Evolutionary conservation across 306 rosid species (phyloP).

Genomic region (Lotus japonicus): DNA sequence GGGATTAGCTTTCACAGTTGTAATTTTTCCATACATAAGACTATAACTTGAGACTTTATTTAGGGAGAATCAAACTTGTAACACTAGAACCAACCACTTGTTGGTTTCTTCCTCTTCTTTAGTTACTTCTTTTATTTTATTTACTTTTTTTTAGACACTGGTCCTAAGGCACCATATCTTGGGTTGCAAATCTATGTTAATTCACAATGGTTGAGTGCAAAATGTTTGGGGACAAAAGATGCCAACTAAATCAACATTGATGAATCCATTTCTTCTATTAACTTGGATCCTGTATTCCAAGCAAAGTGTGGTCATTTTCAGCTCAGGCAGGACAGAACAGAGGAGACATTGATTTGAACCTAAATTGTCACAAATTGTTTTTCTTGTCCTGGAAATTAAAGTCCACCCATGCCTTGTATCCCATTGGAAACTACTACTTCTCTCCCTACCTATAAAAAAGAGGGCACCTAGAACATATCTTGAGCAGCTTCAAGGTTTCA

Average conservation of each 20-base stretch:
- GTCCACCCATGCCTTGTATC: slow-evolving; percentile 11
- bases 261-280: background rate
- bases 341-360: slow-evolving; percentile 41
- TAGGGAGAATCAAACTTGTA: no score
- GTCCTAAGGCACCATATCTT: background rate
- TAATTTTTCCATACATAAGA: no score
- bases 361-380: slow-evolving; percentile 20
- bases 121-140: background rate
- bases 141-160: no score
- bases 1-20: no score
- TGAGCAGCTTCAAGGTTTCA: slow-evolving; percentile 5
- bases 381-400: background rate
- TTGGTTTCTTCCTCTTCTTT: background rate
- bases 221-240: background rate
- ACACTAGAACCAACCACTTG: no score
- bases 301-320: slow-evolving; percentile 29
- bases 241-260: background rate
- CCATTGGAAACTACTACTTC: background rate
- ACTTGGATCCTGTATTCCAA: slow-evolving; percentile 16
- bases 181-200: background rate
- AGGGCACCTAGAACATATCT: background rate
- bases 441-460: slow-evolving; percentile 29
- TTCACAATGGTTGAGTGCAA: background rate
- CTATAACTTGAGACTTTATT: no score
- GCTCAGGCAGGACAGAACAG: slow-evolving; percentile 20